Base-by-base conservation (phyloP, 2,329 filamentous ascomycete species). In the Claviceps sp. region DNA sequence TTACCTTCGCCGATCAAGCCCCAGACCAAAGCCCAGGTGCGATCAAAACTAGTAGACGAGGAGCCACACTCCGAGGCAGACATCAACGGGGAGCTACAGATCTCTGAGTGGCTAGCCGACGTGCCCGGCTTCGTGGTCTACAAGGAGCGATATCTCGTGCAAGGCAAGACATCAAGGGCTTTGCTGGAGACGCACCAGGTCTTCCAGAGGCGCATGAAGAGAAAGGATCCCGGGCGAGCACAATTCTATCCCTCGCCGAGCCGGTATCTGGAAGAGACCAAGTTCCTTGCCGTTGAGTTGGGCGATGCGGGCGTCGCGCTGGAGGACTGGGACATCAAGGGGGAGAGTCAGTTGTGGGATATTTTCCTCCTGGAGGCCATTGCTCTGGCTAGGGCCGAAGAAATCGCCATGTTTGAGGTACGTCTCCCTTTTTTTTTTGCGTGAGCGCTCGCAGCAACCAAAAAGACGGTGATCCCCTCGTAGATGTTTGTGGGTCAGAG, bases 121-220 rank as follows among this genome's bases (percentile, higher is more conserved):
- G 76, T 84, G 13, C 80, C 80, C 0, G 81, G 81, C 0, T 84
- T 83, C 55, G 79, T 83, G 37, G 71, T 80, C 17, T 84, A 83
- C 68, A 84, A 84, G 63, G 79, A 82, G 60, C 71, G 77, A 7
- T 81, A 82, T 53, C 65, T 83, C 34, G 76, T 83, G 1, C 68
- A 73, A 57, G 81, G 81, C 0, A 76, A 74, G 55, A 71, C 77
- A 0, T 73, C 78, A 4, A 70, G 68, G 48, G 69, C 70, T 16
- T 64, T 84, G 30, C 67, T 81, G 1, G 73, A 80, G 56, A 82
- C 81, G n/a, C 80, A 81, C 55, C 77, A 80, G 58, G 61, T 63
- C 3, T 82, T 80, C 51, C 76, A 81, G 41, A 72, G 71, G 54
- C 72, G 70, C 53, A 65, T 73, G 61, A 80, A 76, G 66, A 68